Base-by-base conservation (phyloP, 1,139 yeast species). In the Taiozyma sp. region DNA sequence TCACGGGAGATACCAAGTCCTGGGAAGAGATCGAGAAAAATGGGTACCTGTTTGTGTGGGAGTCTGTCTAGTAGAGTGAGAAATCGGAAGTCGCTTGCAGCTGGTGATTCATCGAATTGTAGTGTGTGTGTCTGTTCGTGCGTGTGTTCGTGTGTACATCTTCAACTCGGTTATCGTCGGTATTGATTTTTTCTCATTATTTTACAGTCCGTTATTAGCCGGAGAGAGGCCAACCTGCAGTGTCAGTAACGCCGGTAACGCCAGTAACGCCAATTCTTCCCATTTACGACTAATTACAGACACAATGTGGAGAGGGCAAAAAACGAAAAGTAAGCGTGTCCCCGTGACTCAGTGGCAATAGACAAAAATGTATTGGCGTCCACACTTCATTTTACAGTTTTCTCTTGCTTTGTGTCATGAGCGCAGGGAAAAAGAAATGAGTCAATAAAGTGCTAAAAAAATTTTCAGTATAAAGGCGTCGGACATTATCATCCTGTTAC, bases 11-110 rank as follows among this genome's bases (percentile, higher is more conserved):
- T 16, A 69, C 69, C 3, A 76, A 74, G 34, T 84, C 80, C 54
- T 71, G 88, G 64, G 73, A 79, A 53, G 90, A 88, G 66, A 74
- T 88, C 57, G 78, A 76, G 54, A 75, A 71, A 34, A 81, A 78
- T 60, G 91, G 88, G 0, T 86, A 86, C 65, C 72, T 87, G 4
- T 86, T 82, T 60, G 51, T 83, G 6, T 82, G 81, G 65, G 63
- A 57, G 44, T 48, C 48, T 36, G 39, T 32, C 8, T 32, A 32
- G 34, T 8, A 24, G 27, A 24, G 4, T 24, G 27, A 24, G n/a
- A 24, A 4, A 24, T 24, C 6, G 27, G 6, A 24, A 4, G 6
- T 24, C 27, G 6, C 27, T 6, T 24, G 6, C 27, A 24, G 6
- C 27, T 24, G 27, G 27, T 24, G 6, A n/a, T n/a, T n/a, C n/a